phyloP scores from a whole-genome alignment of 495 filamentous ascomycete species.

The Penicillium verhagenii region DNA sequence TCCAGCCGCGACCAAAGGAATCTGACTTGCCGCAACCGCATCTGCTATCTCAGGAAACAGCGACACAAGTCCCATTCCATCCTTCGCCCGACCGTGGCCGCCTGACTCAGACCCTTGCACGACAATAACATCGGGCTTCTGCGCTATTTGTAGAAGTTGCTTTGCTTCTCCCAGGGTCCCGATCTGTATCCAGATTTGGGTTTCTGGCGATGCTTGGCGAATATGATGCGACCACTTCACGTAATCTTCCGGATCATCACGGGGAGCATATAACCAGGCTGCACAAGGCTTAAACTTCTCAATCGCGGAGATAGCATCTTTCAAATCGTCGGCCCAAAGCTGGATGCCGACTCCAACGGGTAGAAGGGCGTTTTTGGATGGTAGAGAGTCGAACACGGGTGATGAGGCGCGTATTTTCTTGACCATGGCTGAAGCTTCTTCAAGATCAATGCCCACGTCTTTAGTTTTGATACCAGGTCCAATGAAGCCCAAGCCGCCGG shows the following conservation, averaged over 20 bases:
- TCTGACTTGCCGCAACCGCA: slow-evolving; percentile 40
- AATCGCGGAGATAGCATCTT: slow-evolving; percentile 41
- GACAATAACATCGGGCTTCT: slow-evolving; percentile 64
- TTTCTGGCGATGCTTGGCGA: slow-evolving; percentile 42
- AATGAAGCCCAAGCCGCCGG: slow-evolving; percentile 63
- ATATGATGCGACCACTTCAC: slow-evolving; percentile 54
- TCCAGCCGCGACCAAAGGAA: slow-evolving; percentile 68
- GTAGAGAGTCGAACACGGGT: slow-evolving; percentile 8
- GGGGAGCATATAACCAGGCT: slow-evolving; percentile 70
- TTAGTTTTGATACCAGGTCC: slow-evolving; percentile 39
- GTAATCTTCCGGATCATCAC: slow-evolving; percentile 43
- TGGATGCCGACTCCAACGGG: slow-evolving; percentile 66
- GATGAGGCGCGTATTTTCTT: slow-evolving; percentile 10
- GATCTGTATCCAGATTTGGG: slow-evolving; percentile 67
- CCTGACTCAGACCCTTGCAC: slow-evolving; percentile 74
- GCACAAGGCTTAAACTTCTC: slow-evolving; percentile 56
- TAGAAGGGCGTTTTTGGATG: slow-evolving; percentile 30
- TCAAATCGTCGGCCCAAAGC: slow-evolving; percentile 52
- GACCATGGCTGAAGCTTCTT: slow-evolving; percentile 30
- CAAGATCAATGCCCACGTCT: slow-evolving; percentile 31
- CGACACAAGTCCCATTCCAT: slow-evolving; percentile 57
- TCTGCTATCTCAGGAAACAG: slow-evolving; percentile 62
- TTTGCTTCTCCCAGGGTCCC: slow-evolving; percentile 58
- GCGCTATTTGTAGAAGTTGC: slow-evolving; percentile 31
- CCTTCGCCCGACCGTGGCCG: slow-evolving; percentile 62